Evolutionary conservation across 805 yeast species (phyloP), one percentile per base, ranked within the genome.

Genomic region (Candida multigemmis): DNA sequence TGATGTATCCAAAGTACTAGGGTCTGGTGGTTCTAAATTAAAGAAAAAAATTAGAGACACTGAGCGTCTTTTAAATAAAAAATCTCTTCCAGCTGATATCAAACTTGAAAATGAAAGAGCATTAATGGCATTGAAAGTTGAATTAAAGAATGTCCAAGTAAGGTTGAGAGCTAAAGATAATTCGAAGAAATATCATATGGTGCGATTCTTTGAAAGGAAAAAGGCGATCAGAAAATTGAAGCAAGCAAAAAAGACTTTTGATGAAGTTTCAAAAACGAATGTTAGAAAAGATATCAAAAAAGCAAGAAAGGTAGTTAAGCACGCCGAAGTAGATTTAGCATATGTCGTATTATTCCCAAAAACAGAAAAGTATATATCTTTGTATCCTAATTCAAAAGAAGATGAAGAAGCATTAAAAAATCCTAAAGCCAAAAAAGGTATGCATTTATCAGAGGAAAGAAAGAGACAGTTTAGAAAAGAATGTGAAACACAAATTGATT

Each of bases 1-100:
- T 17, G 50, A 43, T 20, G 50, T 53, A 9, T 43, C 54, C n/a
- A 48, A 46, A 2, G 50, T 43, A 4, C 27, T 55, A 22, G 57
- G 54, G 7, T 45, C 54, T 3, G 57, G 59, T 3, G 41, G 54
- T 9, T 46, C 81, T 21, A 80, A 77, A 41, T 68, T 85, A 36
- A 83, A 76, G 53, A 85, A 80, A 62, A 81, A 80, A 55, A 82
- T 89, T 36, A 74, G 97, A 58, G 95, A 89, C 49, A 64, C 85
- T 20, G 78, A 80, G 42, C 68, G 96, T 40, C 57, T 82, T 12
- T 58, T 89, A 33, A 62, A 61, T 40, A 70, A 65, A 40, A 28
- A 27, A 23, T 65, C 56, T 12, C 51, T 80, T 30, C 77, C 83
- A 3, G 78, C 84, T 10, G 72, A 74, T 40, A 65, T 76, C 14